These are phyloP conservation scores for Cucurbita ficifolia DNA, from an alignment of 306 rosid genomes.

Conservation along the genomic window DNA sequence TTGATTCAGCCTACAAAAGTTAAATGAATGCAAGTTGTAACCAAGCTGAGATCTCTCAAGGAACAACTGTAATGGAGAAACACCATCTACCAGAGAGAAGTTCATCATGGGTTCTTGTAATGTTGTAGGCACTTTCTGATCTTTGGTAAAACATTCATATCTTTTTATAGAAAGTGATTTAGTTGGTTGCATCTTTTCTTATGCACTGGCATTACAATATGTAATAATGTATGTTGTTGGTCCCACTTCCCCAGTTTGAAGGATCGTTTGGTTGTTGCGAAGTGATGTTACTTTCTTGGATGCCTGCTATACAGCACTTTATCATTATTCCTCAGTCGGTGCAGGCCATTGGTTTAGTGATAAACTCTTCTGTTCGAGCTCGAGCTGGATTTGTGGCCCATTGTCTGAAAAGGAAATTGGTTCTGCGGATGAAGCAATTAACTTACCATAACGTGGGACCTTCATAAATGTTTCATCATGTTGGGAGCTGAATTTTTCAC, in stretches of 20 bases:
- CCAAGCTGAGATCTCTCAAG: not conserved
- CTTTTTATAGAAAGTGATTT: constrained; percentile 8
- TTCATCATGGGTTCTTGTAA: not conserved
- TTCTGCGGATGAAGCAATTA: no score
- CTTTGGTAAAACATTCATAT: not conserved
- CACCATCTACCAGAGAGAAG: not conserved
- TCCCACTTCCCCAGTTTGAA: not conserved
- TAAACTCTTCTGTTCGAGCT: not conserved
- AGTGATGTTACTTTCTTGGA: not conserved
- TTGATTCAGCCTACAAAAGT: not conserved
- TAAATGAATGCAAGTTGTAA: not conserved
- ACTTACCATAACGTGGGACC: no score
- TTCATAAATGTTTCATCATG: no score
- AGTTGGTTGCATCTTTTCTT: not conserved
- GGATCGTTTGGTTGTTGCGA: not conserved
- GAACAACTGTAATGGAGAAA: not conserved
- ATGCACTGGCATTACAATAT: not conserved
- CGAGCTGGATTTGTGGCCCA: not conserved
- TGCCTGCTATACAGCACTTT: not conserved
- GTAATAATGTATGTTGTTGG: not conserved
- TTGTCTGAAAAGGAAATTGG: not conserved
- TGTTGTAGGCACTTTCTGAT: not conserved
- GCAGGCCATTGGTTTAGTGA: not conserved
- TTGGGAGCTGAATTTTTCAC: no score
- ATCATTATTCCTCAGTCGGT: not conserved